Evolutionary conservation across 495 filamentous ascomycete species (phyloP).

Genomic region (Trichoderma asperelloides): DNA sequence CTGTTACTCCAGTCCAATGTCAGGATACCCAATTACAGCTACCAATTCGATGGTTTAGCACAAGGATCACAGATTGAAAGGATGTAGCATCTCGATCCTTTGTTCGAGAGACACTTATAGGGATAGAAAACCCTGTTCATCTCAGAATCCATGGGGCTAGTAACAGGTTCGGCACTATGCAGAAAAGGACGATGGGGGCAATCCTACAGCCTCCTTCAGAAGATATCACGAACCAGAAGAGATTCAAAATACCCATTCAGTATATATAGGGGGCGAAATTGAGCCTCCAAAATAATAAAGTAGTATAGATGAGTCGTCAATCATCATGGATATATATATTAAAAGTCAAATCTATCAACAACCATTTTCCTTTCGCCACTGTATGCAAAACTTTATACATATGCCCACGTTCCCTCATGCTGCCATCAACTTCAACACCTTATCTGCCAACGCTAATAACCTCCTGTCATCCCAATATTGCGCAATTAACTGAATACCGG

Average conservation of each 20-base stretch:
- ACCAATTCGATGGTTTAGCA: too few relatives aligned
- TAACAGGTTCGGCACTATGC: too few relatives aligned
- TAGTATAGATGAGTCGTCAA: background rate
- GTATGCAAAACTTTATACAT: background rate
- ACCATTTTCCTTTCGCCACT: background rate
- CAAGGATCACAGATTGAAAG: background rate
- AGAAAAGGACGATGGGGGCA: too few relatives aligned
- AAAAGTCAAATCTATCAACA: background rate
- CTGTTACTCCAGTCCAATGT: background rate
- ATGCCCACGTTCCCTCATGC: background rate
- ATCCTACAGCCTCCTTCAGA: too few relatives aligned
- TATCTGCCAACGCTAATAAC: conserved; percentile 47
- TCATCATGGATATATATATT: conserved; percentile 1
- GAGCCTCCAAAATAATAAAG: too few relatives aligned
- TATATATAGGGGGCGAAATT: too few relatives aligned
- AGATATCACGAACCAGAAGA: too few relatives aligned
- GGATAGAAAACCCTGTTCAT: too few relatives aligned
- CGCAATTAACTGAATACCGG: conserved; percentile 81
- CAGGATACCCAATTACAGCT: background rate
- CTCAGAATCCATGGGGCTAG: too few relatives aligned
- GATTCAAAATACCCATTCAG: too few relatives aligned
- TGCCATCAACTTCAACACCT: conserved; percentile 23
- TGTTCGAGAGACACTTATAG: background rate
- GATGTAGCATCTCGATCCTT: background rate
- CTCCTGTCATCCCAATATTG: conserved; percentile 82